Evolutionary conservation across 495 filamentous ascomycete genomes (phyloP), one percentile per base, ranked within the genome.

Genomic region (Hypoxylon fuscum): DNA sequence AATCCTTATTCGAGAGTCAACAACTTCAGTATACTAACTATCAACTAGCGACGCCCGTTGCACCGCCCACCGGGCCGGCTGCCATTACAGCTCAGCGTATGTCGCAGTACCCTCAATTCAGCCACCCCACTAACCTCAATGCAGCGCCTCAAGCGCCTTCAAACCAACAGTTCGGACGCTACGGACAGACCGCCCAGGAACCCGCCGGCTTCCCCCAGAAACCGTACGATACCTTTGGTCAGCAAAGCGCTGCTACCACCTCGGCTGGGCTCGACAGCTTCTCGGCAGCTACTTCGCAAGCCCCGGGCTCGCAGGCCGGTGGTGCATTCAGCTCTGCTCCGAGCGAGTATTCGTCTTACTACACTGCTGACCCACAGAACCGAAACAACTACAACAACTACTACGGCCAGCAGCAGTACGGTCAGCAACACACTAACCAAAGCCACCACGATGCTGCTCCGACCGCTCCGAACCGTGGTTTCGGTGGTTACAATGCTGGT

Each of bases 181-280:
- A 91, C 72, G 84, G 82, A 44, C 79, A 81, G 43, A 65, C 77
- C 35, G 72, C 79, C 38, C 83, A 85, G 50, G 89, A 92, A 41
- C 70, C 84, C 37, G 82, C 90, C 10, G 75, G 73, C 61, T 76
- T 81, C 14, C 75, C 82, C 8, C 90, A 91, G 69, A 98, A 98
- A 75, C 82, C 87, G 15, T 97, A 92, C 74, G 94, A 98, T 68
- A 83, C 89, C 1, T 98, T 96, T 75, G 85, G 81, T 46, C 91
- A 94, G 67, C 92, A 93, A 55, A 72, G 76, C 64, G 49, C 77
- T 60, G 42, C 82, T 74, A 67, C 74, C 55, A 67, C 74, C 55
- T 55, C 82, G 62, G 70, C 76, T 25, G 52, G 79, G 52, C 79
- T 68, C 57, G 76, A 83, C 50, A 76, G 75, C 65, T 84, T 81